Base-by-base conservation (phyloP, 2,329 filamentous ascomycete genomes). In the Akanthomyces lecanii region DNA sequence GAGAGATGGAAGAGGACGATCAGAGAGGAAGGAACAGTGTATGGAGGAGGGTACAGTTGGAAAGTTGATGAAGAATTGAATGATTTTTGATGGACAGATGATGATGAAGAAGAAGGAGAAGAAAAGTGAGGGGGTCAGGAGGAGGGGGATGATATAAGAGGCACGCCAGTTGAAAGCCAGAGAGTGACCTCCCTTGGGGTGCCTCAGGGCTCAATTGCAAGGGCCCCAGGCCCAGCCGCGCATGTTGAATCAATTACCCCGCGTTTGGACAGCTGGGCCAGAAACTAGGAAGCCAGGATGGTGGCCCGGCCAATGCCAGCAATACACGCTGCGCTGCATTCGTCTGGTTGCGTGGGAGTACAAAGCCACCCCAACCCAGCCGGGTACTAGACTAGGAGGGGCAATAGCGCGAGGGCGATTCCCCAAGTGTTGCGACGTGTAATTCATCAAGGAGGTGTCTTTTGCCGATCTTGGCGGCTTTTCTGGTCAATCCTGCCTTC, bases 1-100 rank as follows among this genome's bases (percentile, higher is more conserved):
- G 36, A 52, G 25, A 52, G 63, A 42, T 47, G 6, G 28, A 28
- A 33, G 36, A 57, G 50, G 33, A 25, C 14, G 30, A 62, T 54
- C 64, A 23, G 61, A 62, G 63, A 60, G 60, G 64, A 65, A 55
- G 64, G 53, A 59, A 66, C 63, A 72, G 52, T 23, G 25, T 21
- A 33, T 66, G 62, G 66, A 63, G 66, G 65, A 64, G 66, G 68
- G 65, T 65, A 67, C 63, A 67, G 69, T 67, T 64, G 65, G 65
- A 62, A 64, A 59, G 63, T 61, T 53, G 25, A 40, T 38, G 30
- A 42, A 55, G 25, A 50, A 62, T 55, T 50, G 30, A 30, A 54
- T 47, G 21, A 33, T 5, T 33, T 30, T 55, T 40, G 42, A 48
- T 42, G 42, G 44, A 55, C 7, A 64, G 66, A 65, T 36, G 63